These are phyloP conservation scores for Paramyrothecium sp. DNA, from an alignment of 2,329 filamentous ascomycete genomes.

Conservation along the genomic window DNA sequence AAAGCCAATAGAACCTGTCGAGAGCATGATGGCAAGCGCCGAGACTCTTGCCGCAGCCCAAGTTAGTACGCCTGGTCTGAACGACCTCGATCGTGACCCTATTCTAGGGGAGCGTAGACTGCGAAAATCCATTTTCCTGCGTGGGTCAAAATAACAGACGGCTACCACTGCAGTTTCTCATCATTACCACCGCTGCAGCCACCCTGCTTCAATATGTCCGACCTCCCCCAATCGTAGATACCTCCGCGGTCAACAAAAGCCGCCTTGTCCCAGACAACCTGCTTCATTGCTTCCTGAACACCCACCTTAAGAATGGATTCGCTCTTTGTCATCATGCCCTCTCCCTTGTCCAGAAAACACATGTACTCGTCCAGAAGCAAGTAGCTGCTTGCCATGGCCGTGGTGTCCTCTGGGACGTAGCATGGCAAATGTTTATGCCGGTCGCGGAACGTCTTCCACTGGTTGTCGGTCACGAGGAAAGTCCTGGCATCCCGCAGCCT, in stretches of 20 bases:
- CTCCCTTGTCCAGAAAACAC: slow-evolving; percentile 46
- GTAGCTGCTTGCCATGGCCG: slow-evolving; percentile 49
- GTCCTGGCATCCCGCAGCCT: slow-evolving; percentile 37
- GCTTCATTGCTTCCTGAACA: slow-evolving; percentile 39
- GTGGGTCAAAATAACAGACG: no score
- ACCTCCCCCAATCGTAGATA: slow-evolving; percentile 46
- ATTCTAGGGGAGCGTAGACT: no score
- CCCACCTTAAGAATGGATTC: slow-evolving; percentile 43
- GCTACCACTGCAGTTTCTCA: no score
- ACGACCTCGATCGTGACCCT: no score
- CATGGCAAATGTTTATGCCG: slow-evolving; percentile 36
- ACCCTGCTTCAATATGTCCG: background rate
- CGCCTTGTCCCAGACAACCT: slow-evolving; percentile 44
- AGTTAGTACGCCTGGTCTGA: no score
- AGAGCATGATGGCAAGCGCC: background rate
- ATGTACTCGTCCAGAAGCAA: slow-evolving; percentile 51
- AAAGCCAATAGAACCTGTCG: background rate
- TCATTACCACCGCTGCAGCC: no score
- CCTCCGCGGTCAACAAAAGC: slow-evolving; percentile 43
- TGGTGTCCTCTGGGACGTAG: slow-evolving; percentile 48
- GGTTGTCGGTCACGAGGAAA: slow-evolving; percentile 44
- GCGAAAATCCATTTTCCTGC: no score
- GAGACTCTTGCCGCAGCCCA: background rate
- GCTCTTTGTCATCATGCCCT: slow-evolving; percentile 24
- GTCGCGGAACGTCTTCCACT: slow-evolving; percentile 44